Evolutionary conservation across 768 basidiomycete genomes (phyloP), one percentile per base, ranked within the genome.

Genomic region (Lentinula lateritia): DNA sequence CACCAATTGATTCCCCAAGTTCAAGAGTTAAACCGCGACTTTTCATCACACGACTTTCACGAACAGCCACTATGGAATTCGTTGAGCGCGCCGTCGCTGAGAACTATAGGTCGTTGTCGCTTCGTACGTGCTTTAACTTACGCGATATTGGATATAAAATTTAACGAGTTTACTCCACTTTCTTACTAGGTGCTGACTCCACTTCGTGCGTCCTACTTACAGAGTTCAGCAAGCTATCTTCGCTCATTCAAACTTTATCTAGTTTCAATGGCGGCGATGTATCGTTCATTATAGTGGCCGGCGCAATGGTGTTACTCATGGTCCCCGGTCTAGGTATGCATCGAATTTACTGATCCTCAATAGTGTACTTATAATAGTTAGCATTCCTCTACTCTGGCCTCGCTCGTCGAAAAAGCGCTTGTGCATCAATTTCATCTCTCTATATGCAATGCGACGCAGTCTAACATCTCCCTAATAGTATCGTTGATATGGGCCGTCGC

Each of bases 341-440:
- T 43, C 18, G 9, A 55, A 58, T 53, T 35, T 52, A 54, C 18
- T 35, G 6, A 6, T 54, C 12, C 16, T 28, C 7, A 50, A 41
- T 23, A 20, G 28, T 28, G 28, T 28, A 28, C 34, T 42, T 23
- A 13, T 58, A 34, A 7, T 35, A 9, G 61, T 63, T 65, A 88
- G 89, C 84, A 0, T 89, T 90, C 69, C 78, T 90, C 28, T 90
- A 91, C 72, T 87, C 88, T 16, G 89, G 89, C 28, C 76, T 91
- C 18, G 80, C 87, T 35, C 80, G 89, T 50, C 78, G 89, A 67
- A 91, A 91, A 74, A 73, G 88, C 79, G 72, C 82, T 15, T 69
- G 81, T 82, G 67, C 64, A 80, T 68, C 28, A 55, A 5, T 36
- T 34, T 46, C 41, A 28, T 35, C 43, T 20, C 5, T 18, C 50